Base-by-base conservation (phyloP, 2,329 filamentous ascomycete genomes). In the Fonsecaea pedrosoi region DNA sequence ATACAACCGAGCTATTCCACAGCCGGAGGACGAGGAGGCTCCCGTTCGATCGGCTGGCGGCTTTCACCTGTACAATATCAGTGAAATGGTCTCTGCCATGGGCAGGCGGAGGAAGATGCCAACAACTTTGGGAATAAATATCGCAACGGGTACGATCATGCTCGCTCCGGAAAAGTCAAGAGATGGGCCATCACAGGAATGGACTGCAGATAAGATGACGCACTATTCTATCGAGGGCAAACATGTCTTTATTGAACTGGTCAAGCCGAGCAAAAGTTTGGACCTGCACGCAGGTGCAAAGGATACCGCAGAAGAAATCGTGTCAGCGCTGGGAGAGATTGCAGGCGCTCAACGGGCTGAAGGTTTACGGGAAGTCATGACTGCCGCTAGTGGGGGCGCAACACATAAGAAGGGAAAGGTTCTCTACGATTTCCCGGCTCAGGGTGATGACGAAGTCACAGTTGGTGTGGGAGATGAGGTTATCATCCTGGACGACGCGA, bases 41-140 rank as follows among this genome's bases (percentile, higher is more conserved):
- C 72, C 70, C 66, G 42, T 74, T 61, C 76, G 78, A 35, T 89
- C 90, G 1, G 91, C 92, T 4, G 91, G 92, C 18, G 92, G 92
- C 1, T 98, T 94, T 76, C 94, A 96, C 75, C 84, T 98, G 78
- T 98, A 97, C 80, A 97, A 97, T 74, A 94, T 98, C 74, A 96
- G 94, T 76, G 94, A 98, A 80, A 97, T 97, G 91, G 88, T 97
- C 4, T 94, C 93, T n/a, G 88, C 95, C 54, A 94, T 97, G 88
- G 94, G 94, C 64, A 97, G 96, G 82, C 90, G 92, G 75, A 97
- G 97, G 83, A 98, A 98, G 82, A 95, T 97, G 92, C 93, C 94
- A 1, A 97, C 93, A n/a, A 97, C 92, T 0, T 80, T 98, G 42
- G 94, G 94, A n/a, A 90, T 98, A 75, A 97, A 98, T 76, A 84